A percentile compares a stretch with the other conserved stretches of the same genome.
Conservation (phyloP, 176 grass and related monocot species). For the Ensete glaucum region DNA sequence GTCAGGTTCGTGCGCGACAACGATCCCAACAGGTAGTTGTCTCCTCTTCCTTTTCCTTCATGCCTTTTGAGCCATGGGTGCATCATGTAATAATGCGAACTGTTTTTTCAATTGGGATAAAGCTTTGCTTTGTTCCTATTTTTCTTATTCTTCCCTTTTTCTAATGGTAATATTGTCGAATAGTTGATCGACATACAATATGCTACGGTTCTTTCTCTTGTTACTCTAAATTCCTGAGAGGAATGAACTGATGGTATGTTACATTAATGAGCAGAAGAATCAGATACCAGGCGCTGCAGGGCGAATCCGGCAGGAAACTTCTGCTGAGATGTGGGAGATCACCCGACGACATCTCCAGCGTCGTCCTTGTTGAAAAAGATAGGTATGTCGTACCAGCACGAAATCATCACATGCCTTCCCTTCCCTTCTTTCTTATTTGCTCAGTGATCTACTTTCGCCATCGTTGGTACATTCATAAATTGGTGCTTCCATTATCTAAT, state of each 20-base stretch:
- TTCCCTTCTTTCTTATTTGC: neutral
- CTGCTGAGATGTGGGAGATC: conserved; percentile 59
- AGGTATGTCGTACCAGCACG: conserved; percentile 24
- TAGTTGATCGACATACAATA: neutral
- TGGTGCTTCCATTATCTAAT: no score
- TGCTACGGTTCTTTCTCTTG: neutral
- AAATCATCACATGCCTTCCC: no score
- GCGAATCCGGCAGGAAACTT: conserved; percentile 71
- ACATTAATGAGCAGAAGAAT: conserved; percentile 36
- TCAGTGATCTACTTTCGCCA: neutral
- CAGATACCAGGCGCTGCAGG: conserved; percentile 60
- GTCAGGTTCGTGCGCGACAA: conserved; percentile 57
- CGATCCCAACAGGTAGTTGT: conserved; percentile 47
- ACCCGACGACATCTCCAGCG: conserved; percentile 88
- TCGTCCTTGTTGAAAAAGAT: conserved; percentile 80
- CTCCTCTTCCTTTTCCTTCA: neutral
- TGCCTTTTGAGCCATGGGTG: neutral
- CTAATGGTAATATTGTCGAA: neutral
- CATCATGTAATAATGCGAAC: neutral
- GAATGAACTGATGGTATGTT: neutral
- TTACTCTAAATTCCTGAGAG: neutral
- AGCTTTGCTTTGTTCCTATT: neutral
- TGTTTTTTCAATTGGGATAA: no score
- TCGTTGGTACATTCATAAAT: neutral
- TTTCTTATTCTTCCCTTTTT: neutral